Percentiles rank a stretch among this genome's conserved stretches.
These are phyloP conservation scores for Clarireedia hainanense DNA, from an alignment of 2,329 filamentous ascomycete genomes.

Conservation along the genomic window DNA sequence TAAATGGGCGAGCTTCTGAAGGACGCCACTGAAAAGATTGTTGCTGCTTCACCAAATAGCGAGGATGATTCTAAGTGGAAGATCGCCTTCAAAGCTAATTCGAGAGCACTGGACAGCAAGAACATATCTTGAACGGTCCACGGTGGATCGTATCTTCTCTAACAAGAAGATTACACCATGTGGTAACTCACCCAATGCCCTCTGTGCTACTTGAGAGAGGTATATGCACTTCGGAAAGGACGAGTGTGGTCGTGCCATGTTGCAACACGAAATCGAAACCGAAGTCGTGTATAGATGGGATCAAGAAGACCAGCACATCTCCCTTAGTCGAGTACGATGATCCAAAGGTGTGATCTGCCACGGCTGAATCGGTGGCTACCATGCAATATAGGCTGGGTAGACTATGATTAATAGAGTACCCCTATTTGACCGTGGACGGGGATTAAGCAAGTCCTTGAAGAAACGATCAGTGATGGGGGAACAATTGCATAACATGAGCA, in stretches of 20 bases:
- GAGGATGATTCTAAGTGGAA: conserved; percentile 65
- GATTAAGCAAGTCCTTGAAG: conserved; percentile 70
- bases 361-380: conserved; percentile 76
- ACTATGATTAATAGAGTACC: too few species aligned
- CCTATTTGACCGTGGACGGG: too few species aligned
- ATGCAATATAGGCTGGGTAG: too few species aligned
- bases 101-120: conserved; percentile 60
- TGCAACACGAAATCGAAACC: conserved; percentile 78
- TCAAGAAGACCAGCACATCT: conserved; percentile 67
- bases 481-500: conserved; percentile 73
- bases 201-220: conserved; percentile 79
- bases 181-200: conserved; percentile 79
- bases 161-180: conserved; percentile 60
- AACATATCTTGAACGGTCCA: conserved; percentile 62
- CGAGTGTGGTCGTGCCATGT: conserved; percentile 76
- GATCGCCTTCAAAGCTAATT: conserved; percentile 68
- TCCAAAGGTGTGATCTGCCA: conserved; percentile 68
- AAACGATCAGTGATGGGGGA: conserved; percentile 64
- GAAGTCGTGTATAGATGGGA: conserved; percentile 66
- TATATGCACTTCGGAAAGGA: conserved; percentile 85
- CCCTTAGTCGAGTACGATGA: conserved; percentile 79
- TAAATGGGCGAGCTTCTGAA: conserved; percentile 67
- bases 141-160: conserved; percentile 65
- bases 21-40: conserved; percentile 70
- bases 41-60: conserved; percentile 58